Base-by-base conservation (phyloP, 257 asterid species). In the Fraxinus cuspidata region DNA sequence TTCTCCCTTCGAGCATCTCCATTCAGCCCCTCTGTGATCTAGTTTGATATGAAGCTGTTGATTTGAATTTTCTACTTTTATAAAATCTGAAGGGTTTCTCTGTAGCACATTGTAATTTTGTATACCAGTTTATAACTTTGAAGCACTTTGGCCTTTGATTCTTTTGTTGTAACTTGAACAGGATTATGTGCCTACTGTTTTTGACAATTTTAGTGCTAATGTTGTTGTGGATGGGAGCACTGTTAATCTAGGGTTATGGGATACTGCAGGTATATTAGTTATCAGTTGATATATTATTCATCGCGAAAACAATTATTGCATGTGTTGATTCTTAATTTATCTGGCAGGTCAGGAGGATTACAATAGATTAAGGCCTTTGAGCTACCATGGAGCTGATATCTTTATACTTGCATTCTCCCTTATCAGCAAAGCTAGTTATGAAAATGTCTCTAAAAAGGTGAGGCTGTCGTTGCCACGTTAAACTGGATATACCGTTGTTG, bases 201-300 rank as follows among this genome's bases (percentile, higher is more conserved):
- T 70, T 70, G 74, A 70, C 74, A 70, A 70, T 38, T 70, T 70
- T 37, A 70, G 74, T 38, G 74, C 74, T 29, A 70, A 70, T 70
- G 74, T 70, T 23, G 74, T 70, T 28, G 74, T 70, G 74, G 74
- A 70, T 38, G 74, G 74, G 74, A 70, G 58, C 74, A 70, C 58
- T 4, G 74, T 70, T 28, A 70, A 70, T 70, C 74, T 70, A 10
- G 74, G 74, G 16, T 70, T 70, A 38, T 70, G 74, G 74, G 74
- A 70, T 70, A 70, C 74, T 35, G 74, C 74, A 70, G 74, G 74
- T 70, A 70, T 8, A 18, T 38, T 53, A 53, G 2, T 53, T 53
- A n/a, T 53, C 27, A 18, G 64, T 53, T n/a, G 27, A 53, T 53
- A 53, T 19, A 3, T 53, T 6, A 53, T 18, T 53, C 27, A 53